Evolutionary conservation across 1,284 basidiomycete species (phyloP).

Genomic region (Anthracocystis panici-leucophaei): DNA sequence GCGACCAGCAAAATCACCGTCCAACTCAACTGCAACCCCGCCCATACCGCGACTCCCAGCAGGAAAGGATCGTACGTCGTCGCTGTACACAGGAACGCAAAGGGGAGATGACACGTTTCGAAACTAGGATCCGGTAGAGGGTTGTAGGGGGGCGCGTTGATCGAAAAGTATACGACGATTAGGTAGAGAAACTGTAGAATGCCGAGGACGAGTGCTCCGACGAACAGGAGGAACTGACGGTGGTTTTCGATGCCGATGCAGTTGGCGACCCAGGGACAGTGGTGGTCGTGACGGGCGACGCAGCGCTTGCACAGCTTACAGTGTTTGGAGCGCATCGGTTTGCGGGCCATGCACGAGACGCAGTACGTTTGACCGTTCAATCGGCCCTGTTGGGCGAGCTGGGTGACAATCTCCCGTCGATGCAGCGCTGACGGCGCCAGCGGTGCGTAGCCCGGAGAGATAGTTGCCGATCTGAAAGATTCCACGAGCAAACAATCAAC

Average conservation of each 20-base stretch:
- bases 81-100: conserved; percentile 75
- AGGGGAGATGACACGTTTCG: conserved; percentile 77
- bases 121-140: conserved; percentile 37
- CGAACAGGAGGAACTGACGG: conserved; percentile 91
- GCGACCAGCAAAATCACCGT: conserved; percentile 85
- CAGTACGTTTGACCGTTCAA: conserved; percentile 97
- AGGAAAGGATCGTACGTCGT: conserved; percentile 81
- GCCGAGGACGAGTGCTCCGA: conserved; percentile 83
- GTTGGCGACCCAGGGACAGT: conserved; percentile 99
- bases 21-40: conserved; percentile 91
- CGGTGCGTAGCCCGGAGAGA: conserved; percentile 91
- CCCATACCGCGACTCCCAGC: conserved; percentile 83
- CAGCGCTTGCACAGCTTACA: conserved; percentile 92
- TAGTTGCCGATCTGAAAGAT: conserved; percentile 86
- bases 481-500: conserved; percentile 82
- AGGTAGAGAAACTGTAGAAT: conserved; percentile 85
- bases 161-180: conserved; percentile 73
- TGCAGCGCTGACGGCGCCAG: conserved; percentile 72
- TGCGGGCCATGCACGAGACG: conserved; percentile 91
- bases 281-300: conserved; percentile 75
- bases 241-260: conserved; percentile 95
- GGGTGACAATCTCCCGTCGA: conserved; percentile 48
- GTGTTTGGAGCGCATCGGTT: conserved; percentile 93
- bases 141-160: conserved; percentile 49
- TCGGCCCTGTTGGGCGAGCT: conserved; percentile 82